Evolutionary conservation across 2,329 filamentous ascomycete genomes (phyloP).

Genomic region (Ceratocystis variospora): DNA sequence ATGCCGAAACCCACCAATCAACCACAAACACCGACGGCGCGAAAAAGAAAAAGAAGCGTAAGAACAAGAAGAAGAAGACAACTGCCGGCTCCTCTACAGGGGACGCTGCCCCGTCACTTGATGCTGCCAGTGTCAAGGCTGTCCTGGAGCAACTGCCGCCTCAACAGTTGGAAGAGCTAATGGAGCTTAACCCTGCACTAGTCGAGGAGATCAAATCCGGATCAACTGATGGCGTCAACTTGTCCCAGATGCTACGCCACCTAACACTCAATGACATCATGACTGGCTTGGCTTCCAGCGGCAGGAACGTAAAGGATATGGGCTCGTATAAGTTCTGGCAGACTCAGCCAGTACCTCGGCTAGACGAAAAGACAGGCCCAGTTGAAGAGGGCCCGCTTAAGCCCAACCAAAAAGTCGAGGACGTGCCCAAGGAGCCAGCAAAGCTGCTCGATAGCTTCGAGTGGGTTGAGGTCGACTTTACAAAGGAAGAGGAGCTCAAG

Average conservation of each 20-base stretch:
- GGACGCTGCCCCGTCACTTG: constrained; percentile 27
- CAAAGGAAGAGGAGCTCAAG: constrained; percentile 60
- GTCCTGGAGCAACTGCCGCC: constrained; percentile 41
- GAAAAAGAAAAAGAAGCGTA: constrained; percentile 35
- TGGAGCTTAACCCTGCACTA: constrained; percentile 59
- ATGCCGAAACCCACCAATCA: constrained; percentile 29
- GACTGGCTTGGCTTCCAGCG: constrained; percentile 59
- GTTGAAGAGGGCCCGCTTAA: constrained; percentile 73
- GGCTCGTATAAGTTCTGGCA: constrained; percentile 97
- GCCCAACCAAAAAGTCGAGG: constrained; percentile 54
- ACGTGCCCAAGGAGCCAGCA: constrained; percentile 64
- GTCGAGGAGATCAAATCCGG: constrained; percentile 41
- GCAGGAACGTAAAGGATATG: constrained; percentile 93
- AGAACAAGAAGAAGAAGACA: constrained; percentile 52
- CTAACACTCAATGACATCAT: constrained; percentile 58
- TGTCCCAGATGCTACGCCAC: constrained; percentile 43
- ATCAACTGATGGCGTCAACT: constrained; percentile 29
- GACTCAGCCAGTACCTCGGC: constrained; percentile 86
- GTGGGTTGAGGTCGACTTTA: constrained; percentile 84
- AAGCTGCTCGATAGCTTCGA: constrained; percentile 72
- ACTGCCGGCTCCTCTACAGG: constrained; percentile 35
- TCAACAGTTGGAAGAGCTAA: constrained; percentile 49
- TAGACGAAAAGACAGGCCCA: constrained; percentile 42
- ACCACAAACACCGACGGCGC: constrained; percentile 26
- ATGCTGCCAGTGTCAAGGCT: constrained; percentile 33